Evolutionary conservation across 2,329 filamentous ascomycete species (phyloP).

Genomic region (Herpomyces periplanetae): DNA sequence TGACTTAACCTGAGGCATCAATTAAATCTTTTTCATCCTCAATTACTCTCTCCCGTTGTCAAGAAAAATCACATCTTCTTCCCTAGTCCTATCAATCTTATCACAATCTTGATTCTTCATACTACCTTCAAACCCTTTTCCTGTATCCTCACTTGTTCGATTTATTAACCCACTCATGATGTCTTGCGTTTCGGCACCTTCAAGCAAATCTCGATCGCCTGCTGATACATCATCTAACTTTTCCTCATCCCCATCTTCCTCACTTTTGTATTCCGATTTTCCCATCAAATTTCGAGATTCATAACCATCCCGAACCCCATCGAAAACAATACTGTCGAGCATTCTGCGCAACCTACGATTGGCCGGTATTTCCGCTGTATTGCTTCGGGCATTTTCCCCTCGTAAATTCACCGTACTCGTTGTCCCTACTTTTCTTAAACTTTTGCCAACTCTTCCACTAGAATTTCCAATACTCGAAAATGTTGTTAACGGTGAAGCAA

Average conservation of each 20-base stretch:
- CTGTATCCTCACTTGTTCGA: too few species aligned
- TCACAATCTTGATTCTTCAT: background rate
- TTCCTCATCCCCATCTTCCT: slow-evolving; percentile 26
- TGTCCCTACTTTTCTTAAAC: slow-evolving; percentile 3
- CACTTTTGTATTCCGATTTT: slow-evolving; percentile 21
- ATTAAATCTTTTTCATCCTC: too few species aligned
- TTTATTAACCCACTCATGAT: too few species aligned
- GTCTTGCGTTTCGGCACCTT: background rate
- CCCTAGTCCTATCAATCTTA: background rate
- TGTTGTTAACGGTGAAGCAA: slow-evolving; percentile 35
- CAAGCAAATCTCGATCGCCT: background rate
- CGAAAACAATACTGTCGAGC: slow-evolving; percentile 81
- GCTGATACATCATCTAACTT: slow-evolving; percentile 10
- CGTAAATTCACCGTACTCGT: slow-evolving; percentile 6
- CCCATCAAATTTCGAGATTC: slow-evolving; percentile 12
- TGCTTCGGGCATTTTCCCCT: slow-evolving; percentile 6
- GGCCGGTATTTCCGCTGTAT: slow-evolving; percentile 16
- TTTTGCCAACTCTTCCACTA: slow-evolving; percentile 8
- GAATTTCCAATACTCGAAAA: slow-evolving; percentile 28
- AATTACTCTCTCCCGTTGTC: too few species aligned
- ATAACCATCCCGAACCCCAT: slow-evolving; percentile 64
- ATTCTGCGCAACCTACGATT: slow-evolving; percentile 54
- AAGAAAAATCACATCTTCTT: too few species aligned
- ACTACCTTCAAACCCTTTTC: background rate
- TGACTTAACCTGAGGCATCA: too few species aligned